Percentiles rank a stretch among this genome's conserved stretches.
Conservation (phyloP, 129 eudicot species). For the Saposhnikovia divaricata region DNA sequence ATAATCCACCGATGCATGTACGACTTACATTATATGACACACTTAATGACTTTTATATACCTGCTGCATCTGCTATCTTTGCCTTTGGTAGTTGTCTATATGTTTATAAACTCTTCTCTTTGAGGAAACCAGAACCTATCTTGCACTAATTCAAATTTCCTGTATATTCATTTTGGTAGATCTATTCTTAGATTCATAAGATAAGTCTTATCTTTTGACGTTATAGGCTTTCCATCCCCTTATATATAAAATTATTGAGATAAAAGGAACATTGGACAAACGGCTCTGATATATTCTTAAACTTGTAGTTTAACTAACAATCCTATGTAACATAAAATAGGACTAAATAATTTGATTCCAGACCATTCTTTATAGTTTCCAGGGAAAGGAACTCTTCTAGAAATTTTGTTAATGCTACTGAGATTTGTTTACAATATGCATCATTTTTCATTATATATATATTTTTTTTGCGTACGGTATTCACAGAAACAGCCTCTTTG, state of each 20-base stretch:
- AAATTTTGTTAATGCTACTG: background rate
- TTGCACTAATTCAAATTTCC: background rate
- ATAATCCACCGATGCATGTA: background rate
- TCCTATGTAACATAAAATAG: background rate
- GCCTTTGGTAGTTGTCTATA: background rate
- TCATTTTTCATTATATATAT: too few relatives aligned
- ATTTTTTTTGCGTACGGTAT: background rate
- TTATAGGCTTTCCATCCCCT: background rate
- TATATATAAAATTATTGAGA: background rate
- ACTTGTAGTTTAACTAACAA: background rate
- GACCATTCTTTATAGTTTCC: background rate
- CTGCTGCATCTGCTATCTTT: background rate
- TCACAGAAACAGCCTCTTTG: background rate
- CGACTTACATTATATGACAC: background rate
- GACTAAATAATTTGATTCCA: background rate
- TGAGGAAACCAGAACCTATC: background rate
- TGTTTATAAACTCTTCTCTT: background rate
- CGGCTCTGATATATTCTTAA: background rate
- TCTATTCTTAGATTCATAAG: slow-evolving; percentile 25
- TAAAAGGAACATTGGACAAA: background rate
- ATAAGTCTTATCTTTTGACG: slow-evolving; percentile 35
- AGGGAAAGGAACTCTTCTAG: background rate
- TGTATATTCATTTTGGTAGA: background rate
- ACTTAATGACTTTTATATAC: background rate
- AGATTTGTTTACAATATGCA: background rate